Evolutionary conservation across 371 early-diverging fungal species (phyloP), one percentile per base, ranked within the genome.

Genomic region (Blastocladiella emersonii): DNA sequence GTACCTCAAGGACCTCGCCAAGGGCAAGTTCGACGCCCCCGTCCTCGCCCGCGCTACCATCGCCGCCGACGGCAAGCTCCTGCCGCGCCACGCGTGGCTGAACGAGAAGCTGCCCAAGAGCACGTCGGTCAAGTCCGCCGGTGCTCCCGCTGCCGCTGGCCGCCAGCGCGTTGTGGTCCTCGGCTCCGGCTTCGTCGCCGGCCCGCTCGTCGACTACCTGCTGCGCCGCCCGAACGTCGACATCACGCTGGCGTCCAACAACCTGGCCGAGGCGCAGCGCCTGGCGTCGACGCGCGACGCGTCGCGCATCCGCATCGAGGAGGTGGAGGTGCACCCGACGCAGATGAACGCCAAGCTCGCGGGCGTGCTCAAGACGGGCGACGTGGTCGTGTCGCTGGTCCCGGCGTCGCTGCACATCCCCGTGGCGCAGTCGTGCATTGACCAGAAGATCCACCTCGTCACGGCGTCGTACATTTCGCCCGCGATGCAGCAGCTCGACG

Each of bases 131-230:
- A 60, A 66, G 60, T 59, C 57, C 25, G 63, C 25, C 12, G 32
- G 0, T 32, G 44, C 53, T 34, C 61, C 2, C 39, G 39, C 48
- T 61, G 57, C 56, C 64, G 70, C 57, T 71, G 73, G 57, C 78
- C 78, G 71, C 79, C 72, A 41, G 13, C 57, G 64, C 57, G 78
- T 93, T 13, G 76, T 95, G 13, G 68, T 97, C 34, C 82, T 93
- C 36, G 98, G 98, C 3, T 89, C 93, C 17, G 98, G 98, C 25
- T 90, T 87, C 80, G 98, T 95, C 7, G 88, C 93, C 36, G 88
- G 81, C 34, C 98, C 98, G 5, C 80, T 93, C 48, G 84, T 93
- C 27, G 83, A 91, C 41, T 91, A 90, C 69, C 76, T 97, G 37
- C 67, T 78, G 7, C 75, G 79, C 8, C 72, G 82, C 35, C 71